Conservation (phyloP, 2,329 filamentous ascomycete species). For the Botrytis squamosa region DNA sequence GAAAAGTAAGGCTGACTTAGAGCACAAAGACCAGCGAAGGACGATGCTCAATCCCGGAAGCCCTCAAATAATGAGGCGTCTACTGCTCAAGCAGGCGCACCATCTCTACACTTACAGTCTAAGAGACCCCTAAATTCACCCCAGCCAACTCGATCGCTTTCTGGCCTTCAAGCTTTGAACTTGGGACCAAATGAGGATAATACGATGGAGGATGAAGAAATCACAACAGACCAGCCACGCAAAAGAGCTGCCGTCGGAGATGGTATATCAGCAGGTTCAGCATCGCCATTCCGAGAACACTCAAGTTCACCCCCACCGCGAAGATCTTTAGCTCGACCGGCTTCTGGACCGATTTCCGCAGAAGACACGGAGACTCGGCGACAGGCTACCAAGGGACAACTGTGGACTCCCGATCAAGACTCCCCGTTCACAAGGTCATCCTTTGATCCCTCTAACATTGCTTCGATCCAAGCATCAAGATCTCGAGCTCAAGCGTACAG, state of each 20-base stretch:
- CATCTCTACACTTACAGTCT: constrained; percentile 21
- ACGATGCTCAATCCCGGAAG: constrained; percentile 26
- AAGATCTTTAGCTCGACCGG: constrained; percentile 30
- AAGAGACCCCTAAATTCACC: constrained; percentile 26
- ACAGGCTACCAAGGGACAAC: constrained; percentile 27
- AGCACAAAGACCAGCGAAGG: constrained; percentile 25
- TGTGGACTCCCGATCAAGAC: constrained; percentile 35
- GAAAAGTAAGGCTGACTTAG: constrained; percentile 25
- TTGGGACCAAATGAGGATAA: constrained; percentile 29
- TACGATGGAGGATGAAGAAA: constrained; percentile 32
- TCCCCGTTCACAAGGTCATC: constrained; percentile 27
- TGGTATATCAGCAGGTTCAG: constrained; percentile 36
- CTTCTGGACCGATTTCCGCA: constrained; percentile 24
- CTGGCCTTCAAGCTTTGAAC: constrained; percentile 29
- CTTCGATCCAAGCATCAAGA: constrained; percentile 30
- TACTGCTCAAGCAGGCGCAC: constrained; percentile 9
- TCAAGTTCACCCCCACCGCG: constrained; percentile 31
- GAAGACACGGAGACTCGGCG: constrained; percentile 24
- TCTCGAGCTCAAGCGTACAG: constrained; percentile 28
- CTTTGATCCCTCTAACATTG: constrained; percentile 36
- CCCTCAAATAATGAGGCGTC: constrained; percentile 22
- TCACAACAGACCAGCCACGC: constrained; percentile 27
- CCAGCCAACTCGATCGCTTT: constrained; percentile 25
- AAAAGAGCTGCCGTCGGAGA: constrained; percentile 35
- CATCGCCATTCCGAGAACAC: constrained; percentile 29